These are phyloP conservation scores for Kewa caespitosa DNA, from an alignment of 179 eudicot genomes.

Conservation along the genomic window DNA sequence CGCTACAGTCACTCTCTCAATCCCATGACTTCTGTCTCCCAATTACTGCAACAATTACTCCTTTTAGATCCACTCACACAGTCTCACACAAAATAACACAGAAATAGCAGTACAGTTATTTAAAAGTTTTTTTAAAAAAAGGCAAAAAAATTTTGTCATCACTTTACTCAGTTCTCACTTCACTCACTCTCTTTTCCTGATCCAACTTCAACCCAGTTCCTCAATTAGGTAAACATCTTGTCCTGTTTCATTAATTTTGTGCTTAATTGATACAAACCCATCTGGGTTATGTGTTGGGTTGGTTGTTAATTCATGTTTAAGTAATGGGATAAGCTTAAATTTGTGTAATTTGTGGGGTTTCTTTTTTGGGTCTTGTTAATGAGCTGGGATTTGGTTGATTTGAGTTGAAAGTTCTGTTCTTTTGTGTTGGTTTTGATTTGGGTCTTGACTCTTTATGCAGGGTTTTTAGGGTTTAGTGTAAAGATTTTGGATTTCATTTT, in stretches of 20 bases:
- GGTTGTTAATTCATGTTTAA: not conserved
- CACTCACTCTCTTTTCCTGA: conserved; percentile 9
- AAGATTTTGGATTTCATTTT: too few relatives aligned
- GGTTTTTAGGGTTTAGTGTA: conserved; percentile 16
- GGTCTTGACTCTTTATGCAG: not conserved
- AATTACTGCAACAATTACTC: conserved; percentile 6
- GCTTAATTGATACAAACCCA: not conserved
- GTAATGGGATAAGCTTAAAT: not conserved
- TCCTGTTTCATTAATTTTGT: not conserved
- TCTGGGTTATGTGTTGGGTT: not conserved
- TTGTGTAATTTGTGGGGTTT: conserved; percentile 3
- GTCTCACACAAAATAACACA: too few relatives aligned
- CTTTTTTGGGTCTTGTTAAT: conserved; percentile 14
- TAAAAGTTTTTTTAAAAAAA: too few relatives aligned
- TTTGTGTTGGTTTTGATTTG: conserved; percentile 15
- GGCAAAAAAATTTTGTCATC: too few relatives aligned
- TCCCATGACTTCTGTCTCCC: not conserved
- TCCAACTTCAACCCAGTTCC: conserved; percentile 10
- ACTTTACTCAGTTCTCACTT: conserved; percentile 7
- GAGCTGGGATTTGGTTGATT: conserved; percentile 12
- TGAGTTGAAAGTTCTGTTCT: not conserved
- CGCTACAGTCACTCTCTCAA: conserved; percentile 7
- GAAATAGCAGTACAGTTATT: too few relatives aligned
- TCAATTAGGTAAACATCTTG: conserved; percentile 16
- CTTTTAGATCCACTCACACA: too few relatives aligned